A percentile compares a stretch with the other conserved stretches of the same genome.
Conservation (phyloP, 108 stramenopile species). For the Mediolabrus comicus region DNA sequence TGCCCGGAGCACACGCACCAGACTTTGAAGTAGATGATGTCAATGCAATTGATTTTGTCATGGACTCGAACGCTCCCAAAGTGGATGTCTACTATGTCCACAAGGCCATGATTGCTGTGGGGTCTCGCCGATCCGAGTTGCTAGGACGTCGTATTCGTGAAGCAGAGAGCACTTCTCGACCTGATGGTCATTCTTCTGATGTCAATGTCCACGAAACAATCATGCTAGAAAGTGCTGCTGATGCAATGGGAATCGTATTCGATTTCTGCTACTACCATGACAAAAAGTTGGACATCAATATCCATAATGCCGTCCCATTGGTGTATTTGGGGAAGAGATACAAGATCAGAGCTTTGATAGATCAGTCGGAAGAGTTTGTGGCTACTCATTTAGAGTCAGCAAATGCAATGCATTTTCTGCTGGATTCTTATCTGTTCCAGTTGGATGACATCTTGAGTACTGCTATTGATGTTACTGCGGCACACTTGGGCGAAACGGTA, state of each 20-base stretch:
- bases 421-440: conserved; percentile 36
- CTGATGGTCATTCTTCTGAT: conserved; percentile 30
- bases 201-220: conserved; percentile 39
- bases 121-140: conserved; percentile 32
- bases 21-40: conserved; percentile 32
- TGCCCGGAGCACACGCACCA: conserved; percentile 34
- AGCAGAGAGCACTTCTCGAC: conserved; percentile 22
- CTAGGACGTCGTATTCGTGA: conserved; percentile 44
- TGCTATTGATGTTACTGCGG: conserved; percentile 44
- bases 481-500: conserved; percentile 27
- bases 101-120: conserved; percentile 49
- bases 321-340: conserved; percentile 40
- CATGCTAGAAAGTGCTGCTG: conserved; percentile 37
- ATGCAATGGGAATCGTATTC: conserved; percentile 30
- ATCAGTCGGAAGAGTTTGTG: conserved; percentile 33
- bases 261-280: conserved; percentile 46
- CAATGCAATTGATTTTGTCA: conserved; percentile 22
- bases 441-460: conserved; percentile 38
- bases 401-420: conserved; percentile 35
- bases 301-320: conserved; percentile 43
- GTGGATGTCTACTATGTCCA: conserved; percentile 41
- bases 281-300: conserved; percentile 22
- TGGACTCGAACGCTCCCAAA: conserved; percentile 16
- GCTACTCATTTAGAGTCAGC: conserved; percentile 19
- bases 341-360: conserved; percentile 36